A percentile compares a stretch with the other conserved stretches of the same genome.
Conservation (phyloP, 2,329 filamentous ascomycete species). For the Aspergillus sp. region DNA sequence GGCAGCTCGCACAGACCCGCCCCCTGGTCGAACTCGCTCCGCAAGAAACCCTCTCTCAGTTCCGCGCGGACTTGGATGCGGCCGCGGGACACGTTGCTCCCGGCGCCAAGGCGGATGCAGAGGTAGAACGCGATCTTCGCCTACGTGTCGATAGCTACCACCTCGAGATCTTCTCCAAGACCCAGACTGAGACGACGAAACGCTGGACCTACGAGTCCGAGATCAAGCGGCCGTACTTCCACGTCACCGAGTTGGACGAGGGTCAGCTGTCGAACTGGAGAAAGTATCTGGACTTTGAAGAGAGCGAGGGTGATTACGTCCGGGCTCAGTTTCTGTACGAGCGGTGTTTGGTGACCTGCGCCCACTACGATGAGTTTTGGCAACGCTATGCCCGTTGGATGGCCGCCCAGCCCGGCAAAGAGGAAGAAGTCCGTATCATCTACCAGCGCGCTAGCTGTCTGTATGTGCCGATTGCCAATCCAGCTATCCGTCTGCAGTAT, state of each 20-base stretch:
- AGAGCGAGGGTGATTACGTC: slow-evolving; percentile 72
- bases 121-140: slow-evolving; percentile 80
- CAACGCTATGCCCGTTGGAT: slow-evolving; percentile 96
- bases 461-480: slow-evolving; percentile 82
- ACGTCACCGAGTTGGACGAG: slow-evolving; percentile 88
- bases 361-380: slow-evolving; percentile 98
- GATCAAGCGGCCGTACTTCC: slow-evolving; percentile 95
- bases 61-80: slow-evolving; percentile 68
- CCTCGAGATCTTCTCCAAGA: slow-evolving; percentile 74
- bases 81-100: slow-evolving; percentile 42
- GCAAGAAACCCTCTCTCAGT: slow-evolving; percentile 63
- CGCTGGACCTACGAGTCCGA: slow-evolving; percentile 94
- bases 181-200: slow-evolving; percentile 84
- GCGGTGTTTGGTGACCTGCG: slow-evolving; percentile 86
- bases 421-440: slow-evolving; percentile 87
- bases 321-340: slow-evolving; percentile 86
- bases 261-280: slow-evolving; percentile 85
- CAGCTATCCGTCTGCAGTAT: slow-evolving; percentile 82
- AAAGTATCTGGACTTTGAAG: slow-evolving; percentile 95
- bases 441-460: slow-evolving; percentile 82
- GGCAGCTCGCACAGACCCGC: slow-evolving; percentile 68
- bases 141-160: slow-evolving; percentile 76
- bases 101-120: slow-evolving; percentile 63
- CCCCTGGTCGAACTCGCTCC: slow-evolving; percentile 72
- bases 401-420: slow-evolving; percentile 72